A percentile compares a stretch with the other conserved stretches of the same genome.
phyloP scores from a whole-genome alignment of 2,329 filamentous ascomycete species.

The Cryphonectria carpinicola region DNA sequence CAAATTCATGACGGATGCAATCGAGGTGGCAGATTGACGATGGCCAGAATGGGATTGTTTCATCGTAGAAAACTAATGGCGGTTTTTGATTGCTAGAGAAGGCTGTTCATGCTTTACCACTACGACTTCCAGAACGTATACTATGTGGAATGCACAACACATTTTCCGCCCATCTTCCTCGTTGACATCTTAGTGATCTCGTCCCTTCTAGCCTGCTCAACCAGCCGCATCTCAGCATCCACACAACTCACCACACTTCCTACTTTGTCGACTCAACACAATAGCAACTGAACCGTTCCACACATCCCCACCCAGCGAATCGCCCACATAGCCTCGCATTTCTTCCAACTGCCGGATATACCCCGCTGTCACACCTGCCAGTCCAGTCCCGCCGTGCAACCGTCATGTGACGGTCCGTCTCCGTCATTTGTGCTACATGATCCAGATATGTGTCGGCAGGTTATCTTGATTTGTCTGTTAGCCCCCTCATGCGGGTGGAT shows the following conservation, averaged over 20 bases:
- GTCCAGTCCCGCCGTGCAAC: neutral
- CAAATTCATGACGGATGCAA: neutral
- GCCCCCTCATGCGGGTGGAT: too few relatives aligned
- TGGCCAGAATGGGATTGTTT: neutral
- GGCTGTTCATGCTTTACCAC: neutral
- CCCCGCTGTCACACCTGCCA: neutral
- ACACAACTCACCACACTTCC: neutral
- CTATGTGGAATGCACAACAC: constrained; percentile 1
- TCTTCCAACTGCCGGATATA: neutral
- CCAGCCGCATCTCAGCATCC: neutral
- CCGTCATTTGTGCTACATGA: neutral
- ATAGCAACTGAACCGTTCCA: neutral
- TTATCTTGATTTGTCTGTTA: neutral
- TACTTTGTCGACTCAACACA: neutral
- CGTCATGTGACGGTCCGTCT: neutral
- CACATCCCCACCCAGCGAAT: neutral
- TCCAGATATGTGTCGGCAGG: neutral
- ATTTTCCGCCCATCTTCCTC: constrained; percentile 22
- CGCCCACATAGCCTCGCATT: neutral
- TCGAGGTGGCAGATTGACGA: neutral
- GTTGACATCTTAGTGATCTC: neutral
- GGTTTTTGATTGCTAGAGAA: neutral
- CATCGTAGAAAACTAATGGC: neutral
- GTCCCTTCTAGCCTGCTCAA: neutral
- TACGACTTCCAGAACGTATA: neutral